Base-by-base conservation (phyloP, 2,329 filamentous ascomycete genomes). In the Pestalotiopsis sp. region DNA sequence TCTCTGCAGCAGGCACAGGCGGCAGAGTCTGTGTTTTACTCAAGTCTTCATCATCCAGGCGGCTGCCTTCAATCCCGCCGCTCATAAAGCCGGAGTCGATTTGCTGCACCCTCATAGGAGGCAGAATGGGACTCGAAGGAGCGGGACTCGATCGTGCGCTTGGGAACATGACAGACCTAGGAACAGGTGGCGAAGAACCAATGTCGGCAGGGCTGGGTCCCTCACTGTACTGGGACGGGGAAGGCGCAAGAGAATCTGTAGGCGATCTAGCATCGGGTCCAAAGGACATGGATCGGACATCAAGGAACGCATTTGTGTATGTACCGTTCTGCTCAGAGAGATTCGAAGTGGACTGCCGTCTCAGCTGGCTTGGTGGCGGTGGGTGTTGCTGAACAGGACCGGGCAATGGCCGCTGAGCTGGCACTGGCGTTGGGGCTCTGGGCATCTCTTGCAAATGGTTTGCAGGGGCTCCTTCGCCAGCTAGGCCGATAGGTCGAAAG, bases 31-130 rank as follows among this genome's bases (percentile, higher is more conserved):
- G 78, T 7, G 83, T 73, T 68, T 84, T 83, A 13, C 82, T 79
- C 1, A 83, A 80, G 14, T 89, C 86, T 27, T 93, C 89, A 49
- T 91, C 91, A 69, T 93, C 88, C 5, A 90, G 57, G 41, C 72
- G 72, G 63, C 70, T 84, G 31, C 92, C 90, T n/a, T 92, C 87
- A 17, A 92, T 78, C 6, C 90, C 88, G n/a, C 92, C 92, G 76
- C 93, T 96, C 87, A 95, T 93, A 75, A 97, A 97, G 1, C 93
- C 93, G 14, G 93, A 95, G 77, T 97, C 93, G 71, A 91, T 85
- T 66, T 90, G 89, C 31, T 90, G 78, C 25, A 86, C 82, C 0
- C 84, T 87, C 83, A 91, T 90, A 0, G 89, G 87, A 7, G 89
- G 89, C 64, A 94, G 85, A 58, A 90, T 86, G 2, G 95, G 96